Percentiles rank a stretch among this genome's conserved stretches.
These are phyloP conservation scores for Globisporangium emineosum DNA, from an alignment of 352 stramenopile species.

Conservation along the genomic window DNA sequence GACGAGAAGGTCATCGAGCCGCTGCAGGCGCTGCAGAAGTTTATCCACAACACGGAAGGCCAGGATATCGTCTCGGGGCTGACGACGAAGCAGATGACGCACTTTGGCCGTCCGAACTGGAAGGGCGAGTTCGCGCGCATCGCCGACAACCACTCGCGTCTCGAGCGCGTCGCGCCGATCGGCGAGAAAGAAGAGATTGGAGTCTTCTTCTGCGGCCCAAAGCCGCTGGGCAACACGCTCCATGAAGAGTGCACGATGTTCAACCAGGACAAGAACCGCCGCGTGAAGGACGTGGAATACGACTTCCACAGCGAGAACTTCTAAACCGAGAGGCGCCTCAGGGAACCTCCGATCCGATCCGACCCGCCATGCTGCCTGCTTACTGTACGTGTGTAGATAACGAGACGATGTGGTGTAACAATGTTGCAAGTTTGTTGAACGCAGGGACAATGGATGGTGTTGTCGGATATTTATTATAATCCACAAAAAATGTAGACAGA, in stretches of 20 bases:
- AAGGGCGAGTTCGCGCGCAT: conserved; percentile 60
- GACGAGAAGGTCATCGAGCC: conserved; percentile 47
- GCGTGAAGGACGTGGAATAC: conserved; percentile 42
- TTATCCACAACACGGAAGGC: conserved; percentile 61
- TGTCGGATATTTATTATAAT: conserved; percentile 2
- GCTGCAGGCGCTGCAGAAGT: conserved; percentile 68
- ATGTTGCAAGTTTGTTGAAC: background rate
- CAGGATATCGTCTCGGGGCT: conserved; percentile 72
- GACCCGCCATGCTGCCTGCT: background rate
- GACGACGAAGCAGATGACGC: conserved; percentile 69
- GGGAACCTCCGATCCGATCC: background rate
- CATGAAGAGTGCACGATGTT: conserved; percentile 54
- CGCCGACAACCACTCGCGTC: conserved; percentile 31
- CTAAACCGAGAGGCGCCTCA: conserved; percentile 17
- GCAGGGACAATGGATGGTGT: background rate
- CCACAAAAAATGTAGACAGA: background rate
- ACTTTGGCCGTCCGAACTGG: conserved; percentile 80
- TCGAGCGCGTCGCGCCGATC: conserved; percentile 27
- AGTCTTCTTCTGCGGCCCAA: conserved; percentile 78
- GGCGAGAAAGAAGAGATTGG: conserved; percentile 58
- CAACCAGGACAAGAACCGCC: conserved; percentile 42
- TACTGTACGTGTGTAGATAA: background rate
- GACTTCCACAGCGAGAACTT: conserved; percentile 77
- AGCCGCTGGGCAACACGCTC: conserved; percentile 51
- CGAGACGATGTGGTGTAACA: conserved; percentile 1